Conservation (phyloP, 768 basidiomycete species). For the Boletellus ananas region DNA sequence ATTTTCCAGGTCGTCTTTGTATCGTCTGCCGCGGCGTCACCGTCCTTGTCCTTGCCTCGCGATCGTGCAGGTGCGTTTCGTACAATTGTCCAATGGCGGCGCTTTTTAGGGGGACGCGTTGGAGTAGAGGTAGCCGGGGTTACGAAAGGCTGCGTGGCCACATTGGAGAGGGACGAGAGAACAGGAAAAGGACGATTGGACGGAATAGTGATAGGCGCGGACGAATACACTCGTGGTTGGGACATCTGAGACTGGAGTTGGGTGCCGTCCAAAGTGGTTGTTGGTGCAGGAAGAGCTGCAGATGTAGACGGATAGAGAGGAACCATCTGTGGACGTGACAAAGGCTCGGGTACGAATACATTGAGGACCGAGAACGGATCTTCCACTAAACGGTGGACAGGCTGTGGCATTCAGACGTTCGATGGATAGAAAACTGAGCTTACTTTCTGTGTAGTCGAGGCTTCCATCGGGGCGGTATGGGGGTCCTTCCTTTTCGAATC, state of each 20-base stretch:
- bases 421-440: conserved; percentile 19
- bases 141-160: not conserved
- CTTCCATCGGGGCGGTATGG: conserved; percentile 74
- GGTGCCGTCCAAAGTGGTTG: not conserved
- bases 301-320: conserved; percentile 50
- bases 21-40: conserved; percentile 33
- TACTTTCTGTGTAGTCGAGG: conserved; percentile 69
- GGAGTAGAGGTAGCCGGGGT: conserved; percentile 1
- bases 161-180: conserved; percentile 13
- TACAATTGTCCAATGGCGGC: conserved; percentile 59
- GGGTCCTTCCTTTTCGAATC: conserved; percentile 74
- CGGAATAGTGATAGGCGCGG: conserved; percentile 29
- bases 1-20: conserved; percentile 42
- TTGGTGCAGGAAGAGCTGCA: conserved; percentile 17
- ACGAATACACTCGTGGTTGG: conserved; percentile 18
- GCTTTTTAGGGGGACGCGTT: conserved; percentile 23
- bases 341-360: conserved; percentile 56
- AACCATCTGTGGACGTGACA: conserved; percentile 50
- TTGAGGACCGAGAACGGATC: conserved; percentile 72
- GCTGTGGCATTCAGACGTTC: not conserved
- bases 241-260: not conserved
- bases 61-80: conserved; percentile 48
- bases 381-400: conserved; percentile 50
- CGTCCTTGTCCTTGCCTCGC: conserved; percentile 51
- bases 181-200: conserved; percentile 12